Conservation (phyloP, 129 eudicot genomes). For the Lactuca sativa region DNA sequence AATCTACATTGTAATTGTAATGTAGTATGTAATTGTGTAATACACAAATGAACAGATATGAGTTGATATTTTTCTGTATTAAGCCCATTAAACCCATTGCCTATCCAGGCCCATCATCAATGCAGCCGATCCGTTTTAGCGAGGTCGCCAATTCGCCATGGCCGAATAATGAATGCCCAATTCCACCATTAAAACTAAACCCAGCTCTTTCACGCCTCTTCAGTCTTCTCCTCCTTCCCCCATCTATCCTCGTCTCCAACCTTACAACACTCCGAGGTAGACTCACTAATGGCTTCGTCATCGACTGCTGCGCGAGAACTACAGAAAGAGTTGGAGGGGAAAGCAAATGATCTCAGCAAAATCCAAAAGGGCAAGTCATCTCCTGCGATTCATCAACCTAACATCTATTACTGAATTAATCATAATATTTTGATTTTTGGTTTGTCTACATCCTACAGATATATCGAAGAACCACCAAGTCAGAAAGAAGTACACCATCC, state of each 20-base stretch:
- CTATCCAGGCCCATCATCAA: background rate
- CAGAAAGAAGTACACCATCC: conserved; percentile 92
- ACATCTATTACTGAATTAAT: background rate
- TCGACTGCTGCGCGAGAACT: conserved; percentile 52
- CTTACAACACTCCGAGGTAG: background rate
- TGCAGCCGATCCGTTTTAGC: background rate
- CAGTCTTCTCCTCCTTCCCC: background rate
- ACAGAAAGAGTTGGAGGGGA: conserved; percentile 75
- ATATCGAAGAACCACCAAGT: conserved; percentile 87
- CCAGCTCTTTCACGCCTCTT: background rate
- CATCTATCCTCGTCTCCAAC: background rate
- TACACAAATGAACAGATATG: too few species aligned
- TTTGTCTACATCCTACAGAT: conserved; percentile 35
- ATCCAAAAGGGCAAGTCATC: conserved; percentile 66
- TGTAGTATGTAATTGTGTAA: too few species aligned
- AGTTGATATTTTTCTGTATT: too few species aligned
- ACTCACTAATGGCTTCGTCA: conserved; percentile 45
- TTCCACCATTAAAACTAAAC: background rate
- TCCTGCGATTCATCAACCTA: background rate
- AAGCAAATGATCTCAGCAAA: conserved; percentile 90
- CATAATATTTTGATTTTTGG: background rate
- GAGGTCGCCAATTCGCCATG: background rate
- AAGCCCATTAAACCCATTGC: background rate
- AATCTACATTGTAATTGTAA: too few species aligned
- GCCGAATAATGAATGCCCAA: too few species aligned